Base-by-base conservation (phyloP, 1,284 basidiomycete species). In the Erythrobasidium hasegawianum region DNA sequence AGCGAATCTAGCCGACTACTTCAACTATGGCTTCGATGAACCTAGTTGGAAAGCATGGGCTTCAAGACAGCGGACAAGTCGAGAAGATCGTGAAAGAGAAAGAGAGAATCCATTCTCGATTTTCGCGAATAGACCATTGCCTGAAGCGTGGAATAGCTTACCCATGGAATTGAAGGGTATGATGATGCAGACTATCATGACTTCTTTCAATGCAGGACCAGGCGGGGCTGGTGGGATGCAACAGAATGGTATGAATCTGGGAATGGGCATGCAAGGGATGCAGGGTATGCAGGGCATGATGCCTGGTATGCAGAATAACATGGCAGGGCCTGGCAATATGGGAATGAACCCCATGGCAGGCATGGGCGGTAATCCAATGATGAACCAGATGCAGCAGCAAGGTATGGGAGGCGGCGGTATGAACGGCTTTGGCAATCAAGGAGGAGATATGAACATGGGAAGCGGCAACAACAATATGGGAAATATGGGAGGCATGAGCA, bases 21-120 rank as follows among this genome's bases (percentile, higher is more conserved):
- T 98, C 81, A 98, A 99, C 79, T 98, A 97, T 74, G 96, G 96
- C 0, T 98, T 98, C 76, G 95, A 98, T 77, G 96, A 99, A 78
- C 83, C 91, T 13, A 88, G 88, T 18, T 99, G 93, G 90, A 88
- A 90, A 72, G 85, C 87, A 52, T 99, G 94, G 77, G 88, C 90
- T 73, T 87, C 88, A 76, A 86, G 90, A 72, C 83, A 93, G 74
- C 82, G 88, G 45, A 88, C 90, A 67, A 80, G 95, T 71, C 87
- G 87, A 1, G 87, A 90, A 56, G 79, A 87, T 58, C 88, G 89
- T 5, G 84, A 83, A 59, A 86, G 78, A 0, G 68, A 76, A 1
- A 70, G 76, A 24, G 75, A 75, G 10, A 72, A 74, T 64, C 70
- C 73, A 10, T 74, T 72, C 52, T 65, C 64, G 66, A 57, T 67